phyloP scores from a whole-genome alignment of 2,329 filamentous ascomycete species.

The Amphichorda felina region DNA sequence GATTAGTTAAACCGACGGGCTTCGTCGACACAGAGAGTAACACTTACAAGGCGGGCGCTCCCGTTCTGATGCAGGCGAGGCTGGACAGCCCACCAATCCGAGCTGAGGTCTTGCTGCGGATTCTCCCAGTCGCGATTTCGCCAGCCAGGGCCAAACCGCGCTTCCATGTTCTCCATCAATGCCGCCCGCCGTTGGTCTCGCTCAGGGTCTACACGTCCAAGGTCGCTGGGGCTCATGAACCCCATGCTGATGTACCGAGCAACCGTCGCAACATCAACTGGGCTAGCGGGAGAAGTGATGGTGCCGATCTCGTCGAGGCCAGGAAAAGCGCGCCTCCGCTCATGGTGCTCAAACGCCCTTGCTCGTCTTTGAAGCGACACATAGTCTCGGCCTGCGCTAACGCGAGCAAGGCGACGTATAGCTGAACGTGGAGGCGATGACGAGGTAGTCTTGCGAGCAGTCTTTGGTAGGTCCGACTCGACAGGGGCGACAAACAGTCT shows the following conservation, averaged over 20 bases:
- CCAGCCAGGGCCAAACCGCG: background rate
- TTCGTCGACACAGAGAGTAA: background rate
- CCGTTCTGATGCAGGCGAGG: background rate
- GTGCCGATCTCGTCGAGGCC: background rate
- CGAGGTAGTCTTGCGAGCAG: slow-evolving; percentile 14
- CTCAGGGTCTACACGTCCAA: background rate
- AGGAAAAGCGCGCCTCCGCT: background rate
- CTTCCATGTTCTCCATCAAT: background rate
- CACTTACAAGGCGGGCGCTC: slow-evolving; percentile 1
- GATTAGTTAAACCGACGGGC: too few species aligned
- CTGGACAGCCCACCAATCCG: slow-evolving; percentile 1
- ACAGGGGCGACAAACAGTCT: slow-evolving; percentile 35
- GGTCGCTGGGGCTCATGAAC: background rate
- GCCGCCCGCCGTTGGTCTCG: slow-evolving; percentile 1
- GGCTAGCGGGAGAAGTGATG: background rate
- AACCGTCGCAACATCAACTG: background rate
- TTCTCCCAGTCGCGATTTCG: slow-evolving; percentile 1
- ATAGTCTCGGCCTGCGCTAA: slow-evolving; percentile 11
- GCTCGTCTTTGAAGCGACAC: background rate
- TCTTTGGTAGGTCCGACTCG: slow-evolving; percentile 29
- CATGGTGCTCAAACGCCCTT: slow-evolving; percentile 3
- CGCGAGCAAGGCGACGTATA: slow-evolving; percentile 24
- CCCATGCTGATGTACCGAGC: slow-evolving; percentile 1
- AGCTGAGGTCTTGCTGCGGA: background rate
- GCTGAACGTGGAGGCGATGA: slow-evolving; percentile 22